These are phyloP conservation scores for Diversispora epigaea DNA, from an alignment of 192 early-diverging fungal species.

Conservation along the genomic window DNA sequence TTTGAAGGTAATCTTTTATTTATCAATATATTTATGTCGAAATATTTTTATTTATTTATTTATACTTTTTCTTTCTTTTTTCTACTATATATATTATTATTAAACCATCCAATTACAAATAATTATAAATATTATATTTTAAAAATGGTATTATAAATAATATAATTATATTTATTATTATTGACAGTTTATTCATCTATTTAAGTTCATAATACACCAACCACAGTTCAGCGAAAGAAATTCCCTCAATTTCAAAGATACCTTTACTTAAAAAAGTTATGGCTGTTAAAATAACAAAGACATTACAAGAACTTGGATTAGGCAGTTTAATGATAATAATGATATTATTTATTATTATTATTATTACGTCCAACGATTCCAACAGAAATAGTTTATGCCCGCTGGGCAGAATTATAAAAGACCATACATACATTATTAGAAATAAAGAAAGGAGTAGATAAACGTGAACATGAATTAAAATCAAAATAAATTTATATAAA, in stretches of 20 bases:
- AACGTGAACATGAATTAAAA: slow-evolving; percentile 73
- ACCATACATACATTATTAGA: slow-evolving; percentile 78
- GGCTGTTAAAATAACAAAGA: slow-evolving; percentile 47
- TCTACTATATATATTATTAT: too few species aligned
- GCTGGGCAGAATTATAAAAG: slow-evolving; percentile 74
- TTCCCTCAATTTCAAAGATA: slow-evolving; percentile 58
- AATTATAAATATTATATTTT: too few species aligned
- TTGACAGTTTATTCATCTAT: slow-evolving; percentile 22
- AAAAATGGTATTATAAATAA: too few species aligned
- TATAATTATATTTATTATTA: too few species aligned
- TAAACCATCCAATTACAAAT: too few species aligned
- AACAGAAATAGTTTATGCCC: slow-evolving; percentile 74
- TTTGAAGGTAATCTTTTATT: slow-evolving; percentile 15
- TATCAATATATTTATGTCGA: neutral
- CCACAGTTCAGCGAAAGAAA: slow-evolving; percentile 47
- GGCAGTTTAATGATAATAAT: slow-evolving; percentile 36
- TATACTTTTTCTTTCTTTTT: too few species aligned
- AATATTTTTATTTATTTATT: too few species aligned
- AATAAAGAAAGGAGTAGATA: slow-evolving; percentile 79
- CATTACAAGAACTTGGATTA: slow-evolving; percentile 59
- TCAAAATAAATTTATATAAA: slow-evolving; percentile 13
- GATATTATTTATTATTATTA: neutral
- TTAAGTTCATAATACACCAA: slow-evolving; percentile 7
- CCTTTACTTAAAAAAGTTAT: slow-evolving; percentile 52
- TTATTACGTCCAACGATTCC: slow-evolving; percentile 71